Conservation (phyloP, 164 flowering plant species). For the Pachysandra terminalis region DNA sequence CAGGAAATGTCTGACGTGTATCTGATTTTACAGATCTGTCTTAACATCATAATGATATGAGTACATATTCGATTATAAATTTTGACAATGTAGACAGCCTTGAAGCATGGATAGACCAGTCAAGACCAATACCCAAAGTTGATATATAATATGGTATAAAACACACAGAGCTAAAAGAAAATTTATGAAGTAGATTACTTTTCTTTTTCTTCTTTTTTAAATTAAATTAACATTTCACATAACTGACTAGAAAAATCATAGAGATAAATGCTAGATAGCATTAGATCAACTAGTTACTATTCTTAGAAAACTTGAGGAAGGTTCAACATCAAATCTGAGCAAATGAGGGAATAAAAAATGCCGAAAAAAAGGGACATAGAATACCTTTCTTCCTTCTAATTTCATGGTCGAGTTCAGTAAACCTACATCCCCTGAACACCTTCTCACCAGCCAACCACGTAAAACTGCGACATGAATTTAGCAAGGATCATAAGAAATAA, state of each 20-base stretch:
- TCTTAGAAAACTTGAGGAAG: not conserved
- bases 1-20: too few relatives aligned
- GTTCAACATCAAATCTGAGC: not conserved
- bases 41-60: too few relatives aligned
- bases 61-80: too few relatives aligned
- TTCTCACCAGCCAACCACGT: slow-evolving; percentile 94
- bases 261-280: not conserved
- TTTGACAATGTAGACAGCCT: too few relatives aligned
- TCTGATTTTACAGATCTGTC: too few relatives aligned
- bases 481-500: not conserved
- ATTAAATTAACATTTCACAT: too few relatives aligned
- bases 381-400: slow-evolving; percentile 53
- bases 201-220: too few relatives aligned
- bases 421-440: slow-evolving; percentile 77
- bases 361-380: not conserved
- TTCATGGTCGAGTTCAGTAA: slow-evolving; percentile 29
- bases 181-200: too few relatives aligned
- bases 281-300: not conserved
- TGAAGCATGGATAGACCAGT: too few relatives aligned
- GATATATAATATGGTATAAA: too few relatives aligned
- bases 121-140: too few relatives aligned
- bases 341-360: not conserved
- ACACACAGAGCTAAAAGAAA: too few relatives aligned
- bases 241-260: not conserved
- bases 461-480: slow-evolving; percentile 46